These are phyloP conservation scores for Porpolomopsis calyptriformis DNA, from an alignment of 768 basidiomycete genomes.

Conservation along the genomic window DNA sequence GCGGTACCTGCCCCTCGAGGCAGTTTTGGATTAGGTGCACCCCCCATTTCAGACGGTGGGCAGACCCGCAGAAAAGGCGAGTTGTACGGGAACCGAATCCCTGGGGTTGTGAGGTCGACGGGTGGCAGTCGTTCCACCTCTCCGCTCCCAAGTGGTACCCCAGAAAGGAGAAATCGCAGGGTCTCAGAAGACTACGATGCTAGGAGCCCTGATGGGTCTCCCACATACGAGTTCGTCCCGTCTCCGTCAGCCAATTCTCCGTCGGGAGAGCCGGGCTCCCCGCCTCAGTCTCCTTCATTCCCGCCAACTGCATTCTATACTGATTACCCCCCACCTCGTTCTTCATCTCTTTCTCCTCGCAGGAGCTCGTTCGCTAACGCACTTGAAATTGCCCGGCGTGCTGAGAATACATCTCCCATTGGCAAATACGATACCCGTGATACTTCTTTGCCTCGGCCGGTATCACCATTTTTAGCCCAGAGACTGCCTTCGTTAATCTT, in stretches of 20 bases:
- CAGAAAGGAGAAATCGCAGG: not conserved
- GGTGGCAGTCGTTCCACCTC: constrained; percentile 10
- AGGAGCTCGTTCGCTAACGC: constrained; percentile 1
- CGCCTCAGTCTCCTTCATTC: not conserved
- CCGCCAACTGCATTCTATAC: not conserved
- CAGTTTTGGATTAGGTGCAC: constrained; percentile 59
- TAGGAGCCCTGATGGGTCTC: not conserved
- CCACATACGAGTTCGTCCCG: not conserved
- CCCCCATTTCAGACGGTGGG: constrained; percentile 38
- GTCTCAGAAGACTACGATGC: not conserved
- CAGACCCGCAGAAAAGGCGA: constrained; percentile 47
- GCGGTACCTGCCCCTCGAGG: constrained; percentile 67
- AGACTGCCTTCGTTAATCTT: not conserved
- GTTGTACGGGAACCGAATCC: constrained; percentile 64
- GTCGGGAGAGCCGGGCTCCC: constrained; percentile 7
- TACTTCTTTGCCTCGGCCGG: not conserved
- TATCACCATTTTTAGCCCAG: not conserved
- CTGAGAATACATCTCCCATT: not conserved
- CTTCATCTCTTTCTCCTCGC: constrained; percentile 1
- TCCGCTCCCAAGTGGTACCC: constrained; percentile 3
- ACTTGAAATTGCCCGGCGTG: constrained; percentile 1
- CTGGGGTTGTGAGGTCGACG: constrained; percentile 10
- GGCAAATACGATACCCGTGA: not conserved
- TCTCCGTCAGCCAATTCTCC: not conserved
- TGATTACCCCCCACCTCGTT: not conserved